Percentiles rank a stretch among this genome's conserved stretches.
Evolutionary conservation across 192 early-diverging fungal genomes (phyloP).

Genomic region (Mortierella alpina): DNA sequence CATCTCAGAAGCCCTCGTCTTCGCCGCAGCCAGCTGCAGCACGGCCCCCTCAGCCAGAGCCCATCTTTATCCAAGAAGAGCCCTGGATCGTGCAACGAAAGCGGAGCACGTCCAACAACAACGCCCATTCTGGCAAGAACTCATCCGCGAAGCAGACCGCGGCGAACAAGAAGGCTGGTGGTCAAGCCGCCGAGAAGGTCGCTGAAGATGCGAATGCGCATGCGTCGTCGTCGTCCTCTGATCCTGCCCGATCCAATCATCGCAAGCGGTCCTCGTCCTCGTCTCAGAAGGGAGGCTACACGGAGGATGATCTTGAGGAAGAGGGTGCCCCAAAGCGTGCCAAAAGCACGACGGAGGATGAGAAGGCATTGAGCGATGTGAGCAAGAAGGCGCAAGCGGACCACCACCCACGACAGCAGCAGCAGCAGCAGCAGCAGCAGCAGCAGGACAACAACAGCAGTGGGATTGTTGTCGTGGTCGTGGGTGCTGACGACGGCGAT

Average conservation of each 20-base stretch:
- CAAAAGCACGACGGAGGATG: constrained; percentile 6
- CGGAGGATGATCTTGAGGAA: neutral
- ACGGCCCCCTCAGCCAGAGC: constrained; percentile 24
- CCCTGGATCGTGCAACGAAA: constrained; percentile 48
- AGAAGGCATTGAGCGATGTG: neutral
- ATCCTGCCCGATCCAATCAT: constrained; percentile 7
- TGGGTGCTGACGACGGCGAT: constrained; percentile 10
- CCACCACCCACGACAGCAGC: neutral
- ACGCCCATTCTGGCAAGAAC: neutral
- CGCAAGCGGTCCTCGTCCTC: constrained; percentile 16
- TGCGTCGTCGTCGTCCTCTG: constrained; percentile 15
- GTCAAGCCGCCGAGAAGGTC: constrained; percentile 5
- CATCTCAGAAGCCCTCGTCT: neutral
- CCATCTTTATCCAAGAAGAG: constrained; percentile 53
- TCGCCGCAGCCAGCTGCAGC: neutral
- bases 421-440: neutral
- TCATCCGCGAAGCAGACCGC: constrained; percentile 1
- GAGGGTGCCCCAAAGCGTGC: constrained; percentile 9
- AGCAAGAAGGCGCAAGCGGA: neutral
- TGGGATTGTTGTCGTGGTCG: constrained; percentile 25
- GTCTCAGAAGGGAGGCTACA: neutral
- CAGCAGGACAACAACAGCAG: neutral
- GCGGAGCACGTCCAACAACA: constrained; percentile 14
- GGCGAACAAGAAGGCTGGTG: neutral
- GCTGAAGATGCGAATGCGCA: constrained; percentile 12